Conservation (phyloP, 202 grass and related monocot genomes). For the Schoenoplectus tabernaemontani region DNA sequence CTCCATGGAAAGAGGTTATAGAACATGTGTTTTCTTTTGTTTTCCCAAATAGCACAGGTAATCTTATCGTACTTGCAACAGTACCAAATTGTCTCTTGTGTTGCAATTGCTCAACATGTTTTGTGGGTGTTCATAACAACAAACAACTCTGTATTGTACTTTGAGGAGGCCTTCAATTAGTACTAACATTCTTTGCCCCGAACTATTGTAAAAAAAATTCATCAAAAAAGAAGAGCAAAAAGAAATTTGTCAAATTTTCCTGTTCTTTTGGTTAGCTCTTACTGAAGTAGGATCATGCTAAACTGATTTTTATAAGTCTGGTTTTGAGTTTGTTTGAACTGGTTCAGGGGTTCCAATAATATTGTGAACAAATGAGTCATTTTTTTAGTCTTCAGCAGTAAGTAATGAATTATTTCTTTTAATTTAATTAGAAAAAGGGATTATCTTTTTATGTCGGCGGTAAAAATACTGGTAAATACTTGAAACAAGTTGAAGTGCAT, state of each 20-base stretch:
- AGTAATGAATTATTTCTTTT: background rate
- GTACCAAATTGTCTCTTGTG: background rate
- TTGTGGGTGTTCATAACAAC: background rate
- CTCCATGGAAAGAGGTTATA: conserved; percentile 87
- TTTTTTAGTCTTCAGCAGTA: background rate
- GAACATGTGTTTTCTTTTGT: background rate
- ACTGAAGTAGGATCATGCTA: background rate
- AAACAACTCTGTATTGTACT: background rate
- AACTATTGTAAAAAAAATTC: no score
- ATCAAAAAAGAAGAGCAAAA: no score
- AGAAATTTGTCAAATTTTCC: no score
- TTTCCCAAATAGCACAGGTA: background rate
- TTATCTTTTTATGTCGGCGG: background rate
- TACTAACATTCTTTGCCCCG: background rate
- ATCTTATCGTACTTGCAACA: background rate
- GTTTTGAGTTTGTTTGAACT: background rate
- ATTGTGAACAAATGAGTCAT: background rate
- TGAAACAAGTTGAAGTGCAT: background rate
- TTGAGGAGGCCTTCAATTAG: background rate
- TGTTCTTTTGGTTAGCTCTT: background rate
- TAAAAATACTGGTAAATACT: background rate
- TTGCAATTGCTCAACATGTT: background rate
- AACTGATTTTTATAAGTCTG: background rate
- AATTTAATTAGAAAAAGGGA: background rate
- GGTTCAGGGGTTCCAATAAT: background rate